Evolutionary conservation across 176 grass and related monocot genomes (phyloP).

Genomic region (Oryza glaberrima): DNA sequence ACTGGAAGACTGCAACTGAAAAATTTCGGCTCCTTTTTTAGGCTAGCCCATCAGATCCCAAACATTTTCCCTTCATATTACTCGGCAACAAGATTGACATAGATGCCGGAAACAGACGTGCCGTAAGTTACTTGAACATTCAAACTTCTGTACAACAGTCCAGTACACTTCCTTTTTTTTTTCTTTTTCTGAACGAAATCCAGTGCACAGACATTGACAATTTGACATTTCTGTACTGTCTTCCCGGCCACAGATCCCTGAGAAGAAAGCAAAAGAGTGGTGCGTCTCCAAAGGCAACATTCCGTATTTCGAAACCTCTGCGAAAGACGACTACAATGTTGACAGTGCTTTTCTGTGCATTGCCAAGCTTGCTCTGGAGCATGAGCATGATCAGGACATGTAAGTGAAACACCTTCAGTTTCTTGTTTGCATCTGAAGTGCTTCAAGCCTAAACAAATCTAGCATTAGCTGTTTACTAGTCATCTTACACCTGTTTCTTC

Average conservation of each 20-base stretch:
- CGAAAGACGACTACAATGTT: constrained; percentile 90
- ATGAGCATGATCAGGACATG: constrained; percentile 91
- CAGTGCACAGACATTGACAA: background rate
- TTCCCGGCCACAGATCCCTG: constrained; percentile 55
- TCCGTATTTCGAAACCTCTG: constrained; percentile 91
- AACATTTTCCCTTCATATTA: constrained; percentile 86
- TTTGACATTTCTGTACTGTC: background rate
- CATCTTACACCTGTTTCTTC: background rate
- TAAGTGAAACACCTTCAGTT: constrained; percentile 45
- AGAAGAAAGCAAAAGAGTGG: constrained; percentile 94
- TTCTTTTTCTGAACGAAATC: background rate
- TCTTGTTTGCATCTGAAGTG: background rate
- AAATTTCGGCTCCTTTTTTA: constrained; percentile 28
- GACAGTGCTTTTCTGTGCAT: constrained; percentile 83
- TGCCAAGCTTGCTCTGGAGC: constrained; percentile 79
- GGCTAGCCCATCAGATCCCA: constrained; percentile 72
- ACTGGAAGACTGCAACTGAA: constrained; percentile 24
- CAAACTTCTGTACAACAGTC: background rate
- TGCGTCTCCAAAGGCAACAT: constrained; percentile 87
- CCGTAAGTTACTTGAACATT: constrained; percentile 47
- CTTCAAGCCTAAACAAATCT: background rate
- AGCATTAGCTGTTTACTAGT: background rate
- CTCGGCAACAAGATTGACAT: constrained; percentile 94
- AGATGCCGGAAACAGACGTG: constrained; percentile 78
- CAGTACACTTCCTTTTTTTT: background rate